phyloP scores from a whole-genome alignment of 768 basidiomycete genomes.

The Lentinula aciculospora region DNA sequence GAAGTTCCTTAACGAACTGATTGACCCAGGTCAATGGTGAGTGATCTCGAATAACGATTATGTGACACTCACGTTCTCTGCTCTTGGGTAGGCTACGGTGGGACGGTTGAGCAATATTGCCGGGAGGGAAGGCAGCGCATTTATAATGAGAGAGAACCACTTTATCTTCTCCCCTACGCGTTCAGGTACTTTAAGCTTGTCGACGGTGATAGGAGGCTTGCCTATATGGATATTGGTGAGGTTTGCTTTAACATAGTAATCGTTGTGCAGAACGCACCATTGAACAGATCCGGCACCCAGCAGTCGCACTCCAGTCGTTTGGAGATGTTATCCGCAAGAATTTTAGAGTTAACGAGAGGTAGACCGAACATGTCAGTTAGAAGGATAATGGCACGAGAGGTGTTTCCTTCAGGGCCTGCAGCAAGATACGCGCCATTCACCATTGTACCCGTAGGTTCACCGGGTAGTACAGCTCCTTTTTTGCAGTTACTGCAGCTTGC shows the following conservation, averaged over 20 bases:
- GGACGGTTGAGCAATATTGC: slow-evolving; percentile 25
- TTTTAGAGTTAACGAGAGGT: slow-evolving; percentile 43
- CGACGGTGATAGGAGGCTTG: slow-evolving; percentile 21
- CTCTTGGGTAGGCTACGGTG: slow-evolving; percentile 23
- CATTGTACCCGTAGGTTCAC: slow-evolving; percentile 39
- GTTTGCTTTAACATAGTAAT: background rate
- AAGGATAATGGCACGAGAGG: slow-evolving; percentile 39
- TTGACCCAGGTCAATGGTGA: background rate
- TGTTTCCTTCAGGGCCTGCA: slow-evolving; percentile 22
- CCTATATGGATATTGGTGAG: slow-evolving; percentile 15
- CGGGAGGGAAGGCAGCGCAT: slow-evolving; percentile 21
- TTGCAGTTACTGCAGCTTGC: slow-evolving; percentile 29
- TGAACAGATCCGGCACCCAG: slow-evolving; percentile 59
- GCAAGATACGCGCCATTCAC: slow-evolving; percentile 39
- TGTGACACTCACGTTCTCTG: slow-evolving; percentile 21
- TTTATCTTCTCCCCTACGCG: slow-evolving; percentile 26
- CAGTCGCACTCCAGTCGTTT: slow-evolving; percentile 48
- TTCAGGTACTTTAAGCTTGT: slow-evolving; percentile 20
- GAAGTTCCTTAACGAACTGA: slow-evolving; percentile 32
- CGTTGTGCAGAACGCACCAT: slow-evolving; percentile 28
- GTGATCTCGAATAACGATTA: no score
- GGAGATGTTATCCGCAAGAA: slow-evolving; percentile 52
- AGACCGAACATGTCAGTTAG: slow-evolving; percentile 57
- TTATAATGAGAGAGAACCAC: slow-evolving; percentile 17
- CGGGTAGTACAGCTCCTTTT: slow-evolving; percentile 36